These are phyloP conservation scores for Astrothelium subdiscretum DNA, from an alignment of 495 filamentous ascomycete genomes.

Conservation along the genomic window DNA sequence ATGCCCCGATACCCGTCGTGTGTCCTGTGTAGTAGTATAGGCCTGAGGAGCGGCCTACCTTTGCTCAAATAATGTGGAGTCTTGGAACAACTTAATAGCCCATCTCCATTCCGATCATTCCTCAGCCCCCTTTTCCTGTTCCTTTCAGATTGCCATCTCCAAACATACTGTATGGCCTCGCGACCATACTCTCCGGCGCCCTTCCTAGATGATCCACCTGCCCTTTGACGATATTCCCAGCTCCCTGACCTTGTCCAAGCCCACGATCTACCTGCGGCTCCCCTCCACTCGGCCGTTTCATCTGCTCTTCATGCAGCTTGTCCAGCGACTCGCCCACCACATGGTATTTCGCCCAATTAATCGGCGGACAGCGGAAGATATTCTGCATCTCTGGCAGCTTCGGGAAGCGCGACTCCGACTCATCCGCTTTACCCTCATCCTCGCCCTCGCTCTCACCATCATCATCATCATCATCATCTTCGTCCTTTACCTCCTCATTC, in stretches of 20 bases:
- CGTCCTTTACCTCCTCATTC: slow-evolving; percentile 23
- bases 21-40: too few species aligned
- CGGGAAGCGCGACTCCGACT: slow-evolving; percentile 12
- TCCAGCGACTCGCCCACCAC: slow-evolving; percentile 70
- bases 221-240: slow-evolving; percentile 15
- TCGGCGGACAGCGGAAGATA: slow-evolving; percentile 67
- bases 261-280: slow-evolving; percentile 33
- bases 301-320: slow-evolving; percentile 70
- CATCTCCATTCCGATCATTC: background rate
- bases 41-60: too few species aligned
- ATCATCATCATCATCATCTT: slow-evolving; percentile 22
- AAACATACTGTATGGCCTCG: slow-evolving; percentile 63
- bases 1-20: too few species aligned
- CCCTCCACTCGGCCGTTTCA: slow-evolving; percentile 45
- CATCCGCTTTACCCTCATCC: background rate
- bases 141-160: slow-evolving; percentile 33
- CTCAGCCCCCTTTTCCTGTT: background rate
- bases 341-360: slow-evolving; percentile 87
- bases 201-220: slow-evolving; percentile 19
- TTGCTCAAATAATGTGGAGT: too few species aligned
- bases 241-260: background rate
- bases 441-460: slow-evolving; percentile 24
- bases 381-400: slow-evolving; percentile 68
- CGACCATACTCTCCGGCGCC: slow-evolving; percentile 47
- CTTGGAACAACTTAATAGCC: background rate